Evolutionary conservation across 495 filamentous ascomycete genomes (phyloP).

Genomic region (Lophiotrema nucula): DNA sequence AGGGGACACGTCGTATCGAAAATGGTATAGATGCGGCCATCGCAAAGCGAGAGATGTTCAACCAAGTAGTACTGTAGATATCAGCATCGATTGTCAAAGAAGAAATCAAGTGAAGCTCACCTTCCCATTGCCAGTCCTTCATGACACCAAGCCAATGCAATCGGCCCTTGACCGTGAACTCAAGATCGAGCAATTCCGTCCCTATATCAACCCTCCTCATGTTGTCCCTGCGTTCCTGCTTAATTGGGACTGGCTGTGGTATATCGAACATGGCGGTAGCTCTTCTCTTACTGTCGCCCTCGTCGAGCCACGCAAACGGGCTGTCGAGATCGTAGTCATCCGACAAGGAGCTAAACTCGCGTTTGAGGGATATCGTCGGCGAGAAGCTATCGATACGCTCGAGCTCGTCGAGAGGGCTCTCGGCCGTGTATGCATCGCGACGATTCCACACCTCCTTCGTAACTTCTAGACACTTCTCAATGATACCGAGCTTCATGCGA

Average conservation of each 20-base stretch:
- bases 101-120: too few relatives aligned
- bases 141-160: conserved; percentile 79
- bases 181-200: conserved; percentile 45
- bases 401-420: neutral
- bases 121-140: conserved; percentile 78
- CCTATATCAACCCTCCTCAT: conserved; percentile 17
- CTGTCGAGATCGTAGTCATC: conserved; percentile 12
- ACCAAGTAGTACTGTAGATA: too few relatives aligned
- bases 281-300: conserved; percentile 11
- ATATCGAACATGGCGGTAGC: conserved; percentile 8
- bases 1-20: too few relatives aligned
- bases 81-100: too few relatives aligned
- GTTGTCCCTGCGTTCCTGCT: conserved; percentile 2
- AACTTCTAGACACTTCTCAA: conserved; percentile 63
- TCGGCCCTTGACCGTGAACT: conserved; percentile 64
- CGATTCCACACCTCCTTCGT: conserved; percentile 56
- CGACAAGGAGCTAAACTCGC: conserved; percentile 14
- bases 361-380: conserved; percentile 3
- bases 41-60: too few relatives aligned
- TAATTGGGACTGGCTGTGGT: conserved; percentile 5
- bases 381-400: neutral
- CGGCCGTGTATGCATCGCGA: conserved; percentile 44
- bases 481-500: conserved; percentile 68
- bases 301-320: conserved; percentile 13
- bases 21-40: too few relatives aligned